Evolutionary conservation across 805 yeast species (phyloP).

Genomic region (Cyberlindnera bimundalis): DNA sequence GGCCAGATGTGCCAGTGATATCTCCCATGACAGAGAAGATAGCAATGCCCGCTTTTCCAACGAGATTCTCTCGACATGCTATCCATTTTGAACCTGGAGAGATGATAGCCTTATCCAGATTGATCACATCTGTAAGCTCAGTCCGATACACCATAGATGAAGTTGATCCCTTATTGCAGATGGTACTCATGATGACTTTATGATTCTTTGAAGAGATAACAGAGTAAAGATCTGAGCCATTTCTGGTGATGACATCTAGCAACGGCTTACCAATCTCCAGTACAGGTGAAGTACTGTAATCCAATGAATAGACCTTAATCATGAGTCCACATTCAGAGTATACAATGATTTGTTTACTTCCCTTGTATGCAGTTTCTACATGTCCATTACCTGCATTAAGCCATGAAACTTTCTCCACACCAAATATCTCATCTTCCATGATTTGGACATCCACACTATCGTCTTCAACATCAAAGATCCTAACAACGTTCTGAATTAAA

Average conservation of each 20-base stretch:
- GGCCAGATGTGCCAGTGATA: neutral
- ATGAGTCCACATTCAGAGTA: constrained; percentile 12
- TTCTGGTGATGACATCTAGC: constrained; percentile 4
- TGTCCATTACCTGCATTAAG: constrained; percentile 3
- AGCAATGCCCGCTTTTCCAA: constrained; percentile 6
- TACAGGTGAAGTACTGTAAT: constrained; percentile 2
- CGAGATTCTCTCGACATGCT: constrained; percentile 5
- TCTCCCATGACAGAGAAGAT: constrained; percentile 17
- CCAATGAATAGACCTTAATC: constrained; percentile 17
- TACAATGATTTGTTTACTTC: constrained; percentile 18
- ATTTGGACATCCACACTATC: constrained; percentile 14
- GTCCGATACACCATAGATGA: constrained; percentile 6
- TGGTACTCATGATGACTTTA: neutral
- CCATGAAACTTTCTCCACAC: constrained; percentile 20
- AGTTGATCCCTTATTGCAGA: constrained; percentile 9
- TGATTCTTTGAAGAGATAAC: constrained; percentile 2
- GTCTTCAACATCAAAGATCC: constrained; percentile 16
- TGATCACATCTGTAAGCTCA: constrained; percentile 2
- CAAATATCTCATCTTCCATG: constrained; percentile 20
- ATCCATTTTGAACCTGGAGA: constrained; percentile 18
- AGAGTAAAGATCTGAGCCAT: constrained; percentile 1
- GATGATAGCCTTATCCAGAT: neutral
- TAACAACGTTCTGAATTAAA: constrained; percentile 9
- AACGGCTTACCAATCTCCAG: constrained; percentile 18
- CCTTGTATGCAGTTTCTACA: constrained; percentile 19